phyloP scores from a whole-genome alignment of 2,329 filamentous ascomycete genomes.

The Penicillium sp. region DNA sequence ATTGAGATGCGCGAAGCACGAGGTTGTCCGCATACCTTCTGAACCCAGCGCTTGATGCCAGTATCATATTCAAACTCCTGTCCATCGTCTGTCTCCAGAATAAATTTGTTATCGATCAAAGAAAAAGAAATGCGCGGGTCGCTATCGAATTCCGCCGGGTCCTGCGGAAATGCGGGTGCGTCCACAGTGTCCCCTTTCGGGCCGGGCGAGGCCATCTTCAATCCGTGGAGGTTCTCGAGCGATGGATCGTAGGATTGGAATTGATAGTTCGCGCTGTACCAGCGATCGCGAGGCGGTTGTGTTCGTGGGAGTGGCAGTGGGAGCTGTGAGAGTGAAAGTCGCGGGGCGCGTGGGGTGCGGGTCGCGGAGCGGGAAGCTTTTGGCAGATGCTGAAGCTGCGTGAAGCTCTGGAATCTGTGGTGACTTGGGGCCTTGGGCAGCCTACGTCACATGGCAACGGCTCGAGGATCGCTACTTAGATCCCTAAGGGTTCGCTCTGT shows the following conservation, averaged over 20 bases:
- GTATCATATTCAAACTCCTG: constrained; percentile 82
- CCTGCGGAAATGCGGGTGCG: constrained; percentile 48
- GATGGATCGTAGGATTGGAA: background rate
- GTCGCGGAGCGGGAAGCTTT: constrained; percentile 14
- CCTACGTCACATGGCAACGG: too few relatives aligned
- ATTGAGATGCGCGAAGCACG: background rate
- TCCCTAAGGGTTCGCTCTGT: background rate
- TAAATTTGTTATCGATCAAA: constrained; percentile 76
- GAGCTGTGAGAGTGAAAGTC: background rate
- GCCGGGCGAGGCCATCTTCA: constrained; percentile 26
- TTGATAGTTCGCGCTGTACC: background rate
- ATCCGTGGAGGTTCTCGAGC: background rate
- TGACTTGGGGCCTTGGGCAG: too few relatives aligned
- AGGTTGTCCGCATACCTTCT: constrained; percentile 50
- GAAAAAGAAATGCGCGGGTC: constrained; percentile 87
- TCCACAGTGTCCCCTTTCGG: constrained; percentile 8
- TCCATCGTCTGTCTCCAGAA: constrained; percentile 81
- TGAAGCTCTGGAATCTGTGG: too few relatives aligned
- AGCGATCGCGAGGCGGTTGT: background rate
- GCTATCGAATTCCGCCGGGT: constrained; percentile 68
- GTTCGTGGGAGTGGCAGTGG: background rate
- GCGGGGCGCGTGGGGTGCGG: background rate
- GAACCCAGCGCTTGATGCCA: constrained; percentile 72
- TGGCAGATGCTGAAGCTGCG: constrained; percentile 1
- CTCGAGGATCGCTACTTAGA: background rate